Evolutionary conservation across 495 filamentous ascomycete genomes (phyloP), one percentile per base, ranked within the genome.

Genomic region (Aspergillus carlsbadensis): DNA sequence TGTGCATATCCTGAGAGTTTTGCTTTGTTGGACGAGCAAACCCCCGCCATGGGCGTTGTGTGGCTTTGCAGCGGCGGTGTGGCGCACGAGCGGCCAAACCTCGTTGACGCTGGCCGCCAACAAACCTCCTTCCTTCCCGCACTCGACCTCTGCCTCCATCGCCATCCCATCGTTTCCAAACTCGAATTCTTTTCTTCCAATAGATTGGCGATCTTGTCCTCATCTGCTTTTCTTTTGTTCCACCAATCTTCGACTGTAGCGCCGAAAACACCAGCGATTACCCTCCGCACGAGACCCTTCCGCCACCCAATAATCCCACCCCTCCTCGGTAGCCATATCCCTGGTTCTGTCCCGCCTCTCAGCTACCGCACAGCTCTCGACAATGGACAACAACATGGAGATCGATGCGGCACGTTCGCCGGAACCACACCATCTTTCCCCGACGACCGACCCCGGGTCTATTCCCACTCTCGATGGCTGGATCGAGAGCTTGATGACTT

Each of bases 321-420:
- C 69, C 64, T 71, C 67, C 61, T 67, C 60, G 46, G 56, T 61
- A 26, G 57, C 52, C 29, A 60, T 61, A 42, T 52, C 58, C 50
- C 51, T 60, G 65, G 56, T 62, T 61, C 20, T 50, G 26, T 21
- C 35, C 40, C 52, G 43, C 41, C 41, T 26, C 8, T 14, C 43
- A 31, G 43, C 34, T 50, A 31, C 45, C 29, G 5, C 52, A 36
- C 24, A 64, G 61, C 58, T 60, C 61, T 58, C 62, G 54, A 24
- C 58, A 59, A 96, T 96, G 92, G 94, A 98, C 76, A 96, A 92
- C 66, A 96, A 95, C 74, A 98, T 98, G 94, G 94, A 98, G 72
- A 92, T 96, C 60, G 79, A 82, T 65, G 71, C 78, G 44, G 89
- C 88, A 65, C 88, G 91, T 70, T 83, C 86, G 60, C 89, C 92